phyloP scores from a whole-genome alignment of 2,329 filamentous ascomycete genomes.

The Dactylellina drechsleri region DNA sequence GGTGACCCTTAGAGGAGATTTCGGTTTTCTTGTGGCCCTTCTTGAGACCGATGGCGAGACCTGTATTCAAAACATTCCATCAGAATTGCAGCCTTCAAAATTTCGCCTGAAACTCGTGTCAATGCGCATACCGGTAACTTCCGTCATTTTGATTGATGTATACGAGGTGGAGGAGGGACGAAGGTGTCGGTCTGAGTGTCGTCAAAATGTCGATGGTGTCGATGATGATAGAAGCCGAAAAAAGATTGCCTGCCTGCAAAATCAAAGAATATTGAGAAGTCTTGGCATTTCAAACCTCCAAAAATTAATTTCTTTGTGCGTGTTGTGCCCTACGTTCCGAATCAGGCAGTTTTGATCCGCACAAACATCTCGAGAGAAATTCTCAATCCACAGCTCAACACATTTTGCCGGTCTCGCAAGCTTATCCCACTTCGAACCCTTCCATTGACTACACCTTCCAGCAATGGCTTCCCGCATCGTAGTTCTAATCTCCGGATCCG shows the following conservation, averaged over 20 bases:
- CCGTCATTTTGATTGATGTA: conserved; percentile 39
- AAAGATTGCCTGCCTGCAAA: conserved; percentile 21
- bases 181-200: conserved; percentile 9
- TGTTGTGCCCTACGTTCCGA: conserved; percentile 46
- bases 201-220: conserved; percentile 37
- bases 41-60: conserved; percentile 58
- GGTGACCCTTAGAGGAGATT: conserved; percentile 61
- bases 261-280: conserved; percentile 41
- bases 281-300: conserved; percentile 37
- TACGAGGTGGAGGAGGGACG: conserved; percentile 29
- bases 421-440: conserved; percentile 19
- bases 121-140: conserved; percentile 40
- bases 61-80: conserved; percentile 51
- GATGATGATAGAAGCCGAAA: conserved; percentile 38
- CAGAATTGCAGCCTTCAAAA: conserved; percentile 32
- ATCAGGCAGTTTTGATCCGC: conserved; percentile 4
- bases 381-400: conserved; percentile 29
- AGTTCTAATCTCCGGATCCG: conserved; percentile 77
- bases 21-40: conserved; percentile 77
- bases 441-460: conserved; percentile 23
- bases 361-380: conserved; percentile 53
- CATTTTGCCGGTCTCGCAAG: conserved; percentile 14
- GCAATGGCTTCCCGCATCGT: conserved; percentile 66
- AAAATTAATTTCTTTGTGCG: conserved; percentile 52
- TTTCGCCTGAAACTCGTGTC: conserved; percentile 2